Conservation (phyloP, 2,329 filamentous ascomycete genomes). For the Biscogniauxia mediterranea region DNA sequence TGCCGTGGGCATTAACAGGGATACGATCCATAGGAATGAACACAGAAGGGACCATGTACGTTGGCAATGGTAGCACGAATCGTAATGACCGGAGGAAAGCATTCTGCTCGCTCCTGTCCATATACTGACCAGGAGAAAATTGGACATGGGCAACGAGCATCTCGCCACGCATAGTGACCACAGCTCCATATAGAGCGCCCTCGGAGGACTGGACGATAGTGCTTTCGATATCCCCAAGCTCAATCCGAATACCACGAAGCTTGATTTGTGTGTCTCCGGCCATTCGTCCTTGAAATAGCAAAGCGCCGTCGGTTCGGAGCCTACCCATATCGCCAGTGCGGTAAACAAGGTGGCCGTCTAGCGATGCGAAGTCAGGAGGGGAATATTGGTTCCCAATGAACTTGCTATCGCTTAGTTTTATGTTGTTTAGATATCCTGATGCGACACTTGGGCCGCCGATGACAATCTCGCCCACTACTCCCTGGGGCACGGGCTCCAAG, state of each 20-base stretch:
- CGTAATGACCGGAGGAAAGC: slow-evolving; percentile 9
- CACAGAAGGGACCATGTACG: slow-evolving; percentile 8
- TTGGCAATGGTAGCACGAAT: slow-evolving; percentile 7
- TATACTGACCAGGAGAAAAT: slow-evolving; percentile 6
- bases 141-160: slow-evolving; percentile 24
- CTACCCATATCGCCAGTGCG: slow-evolving; percentile 13
- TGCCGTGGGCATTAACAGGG: slow-evolving; percentile 9
- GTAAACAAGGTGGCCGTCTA: slow-evolving; percentile 7
- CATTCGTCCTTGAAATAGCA: slow-evolving; percentile 29
- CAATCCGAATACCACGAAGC: slow-evolving; percentile 33
- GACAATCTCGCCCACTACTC: slow-evolving; percentile 10
- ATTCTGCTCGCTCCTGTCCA: slow-evolving; percentile 3
- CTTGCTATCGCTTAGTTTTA: neutral
- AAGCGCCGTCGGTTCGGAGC: slow-evolving; percentile 3
- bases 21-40: slow-evolving; percentile 7
- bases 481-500: slow-evolving; percentile 6
- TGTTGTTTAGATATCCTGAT: slow-evolving; percentile 8
- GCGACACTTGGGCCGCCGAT: slow-evolving; percentile 11
- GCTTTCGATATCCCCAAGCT: slow-evolving; percentile 41
- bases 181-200: slow-evolving; percentile 19
- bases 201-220: slow-evolving; percentile 21
- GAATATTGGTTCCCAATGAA: slow-evolving; percentile 11
- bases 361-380: neutral
- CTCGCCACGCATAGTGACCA: slow-evolving; percentile 22
- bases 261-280: slow-evolving; percentile 43